phyloP scores from a whole-genome alignment of 495 filamentous ascomycete genomes.

The Podospora pseudocomata region DNA sequence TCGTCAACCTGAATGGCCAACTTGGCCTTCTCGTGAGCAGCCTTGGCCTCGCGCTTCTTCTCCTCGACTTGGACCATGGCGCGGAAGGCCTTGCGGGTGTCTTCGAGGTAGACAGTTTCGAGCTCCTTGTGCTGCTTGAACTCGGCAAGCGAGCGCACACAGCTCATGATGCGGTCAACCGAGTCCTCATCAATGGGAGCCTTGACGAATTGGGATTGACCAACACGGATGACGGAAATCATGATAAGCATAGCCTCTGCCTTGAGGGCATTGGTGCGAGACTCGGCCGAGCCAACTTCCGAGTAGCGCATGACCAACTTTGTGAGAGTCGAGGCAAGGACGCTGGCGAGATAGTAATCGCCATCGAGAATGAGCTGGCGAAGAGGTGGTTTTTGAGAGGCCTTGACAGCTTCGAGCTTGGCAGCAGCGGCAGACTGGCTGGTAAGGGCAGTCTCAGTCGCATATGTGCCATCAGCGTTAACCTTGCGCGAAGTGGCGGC shows the following conservation, averaged over 20 bases:
- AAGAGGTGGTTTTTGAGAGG: constrained; percentile 92
- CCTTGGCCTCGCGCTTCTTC: constrained; percentile 90
- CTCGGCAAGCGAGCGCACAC: constrained; percentile 87
- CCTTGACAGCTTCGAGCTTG: constrained; percentile 92
- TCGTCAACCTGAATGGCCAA: constrained; percentile 94
- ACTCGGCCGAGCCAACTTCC: constrained; percentile 81
- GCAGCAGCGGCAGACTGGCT: constrained; percentile 85
- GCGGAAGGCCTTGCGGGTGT: constrained; percentile 92
- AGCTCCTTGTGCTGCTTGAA: constrained; percentile 85
- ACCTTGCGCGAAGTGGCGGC: constrained; percentile 84
- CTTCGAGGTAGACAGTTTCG: constrained; percentile 89
- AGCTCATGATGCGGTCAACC: constrained; percentile 94
- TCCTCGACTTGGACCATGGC: constrained; percentile 99
- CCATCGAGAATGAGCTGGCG: constrained; percentile 94
- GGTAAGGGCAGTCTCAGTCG: constrained; percentile 93
- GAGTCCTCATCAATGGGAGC: constrained; percentile 97
- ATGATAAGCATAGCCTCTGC: constrained; percentile 99
- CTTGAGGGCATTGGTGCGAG: constrained; percentile 87
- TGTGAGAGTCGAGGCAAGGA: constrained; percentile 89
- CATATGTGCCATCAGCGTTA: constrained; percentile 94
- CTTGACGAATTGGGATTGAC: constrained; percentile 97
- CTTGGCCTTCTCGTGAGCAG: constrained; percentile 87
- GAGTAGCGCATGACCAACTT: constrained; percentile 98
- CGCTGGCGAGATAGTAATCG: constrained; percentile 94
- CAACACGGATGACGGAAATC: constrained; percentile 96